phyloP scores from a whole-genome alignment of 2,329 filamentous ascomycete genomes.

The Fusarium newnesense region DNA sequence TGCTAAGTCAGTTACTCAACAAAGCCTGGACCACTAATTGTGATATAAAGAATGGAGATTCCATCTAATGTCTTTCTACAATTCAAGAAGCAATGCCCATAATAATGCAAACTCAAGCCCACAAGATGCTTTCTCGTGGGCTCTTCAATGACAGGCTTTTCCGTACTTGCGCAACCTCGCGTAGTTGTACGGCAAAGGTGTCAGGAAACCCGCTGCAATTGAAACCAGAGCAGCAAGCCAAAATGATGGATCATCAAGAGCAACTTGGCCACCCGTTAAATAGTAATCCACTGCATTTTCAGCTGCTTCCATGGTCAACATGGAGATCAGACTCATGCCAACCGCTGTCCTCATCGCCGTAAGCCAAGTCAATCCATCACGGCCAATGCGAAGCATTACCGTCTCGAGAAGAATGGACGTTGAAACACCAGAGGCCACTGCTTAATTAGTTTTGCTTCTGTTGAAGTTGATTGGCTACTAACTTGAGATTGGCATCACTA shows the following conservation, averaged over 20 bases:
- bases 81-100: not conserved
- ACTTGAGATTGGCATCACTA: slow-evolving; percentile 65
- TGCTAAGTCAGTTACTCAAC: not conserved
- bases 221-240: slow-evolving; percentile 62
- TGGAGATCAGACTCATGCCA: slow-evolving; percentile 69
- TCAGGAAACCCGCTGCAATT: slow-evolving; percentile 56
- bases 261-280: slow-evolving; percentile 62
- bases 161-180: slow-evolving; percentile 59
- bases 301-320: slow-evolving; percentile 67
- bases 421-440: slow-evolving; percentile 63
- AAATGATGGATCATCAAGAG: slow-evolving; percentile 58
- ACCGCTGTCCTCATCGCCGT: slow-evolving; percentile 61
- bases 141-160: slow-evolving; percentile 56
- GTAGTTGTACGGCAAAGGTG: slow-evolving; percentile 66
- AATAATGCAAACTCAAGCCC: not conserved
- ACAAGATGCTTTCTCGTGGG: not conserved
- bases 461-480: not conserved
- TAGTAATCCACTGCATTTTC: slow-evolving; percentile 67
- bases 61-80: fast-evolving
- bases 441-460: fast-evolving
- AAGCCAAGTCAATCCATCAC: slow-evolving; percentile 59
- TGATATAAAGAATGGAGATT: too few species aligned
- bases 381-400: slow-evolving; percentile 58
- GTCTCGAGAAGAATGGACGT: slow-evolving; percentile 65
- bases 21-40: fast-evolving